Conservation (phyloP, 2,329 filamentous ascomycete species). For the Scleromitrula shiraiana region DNA sequence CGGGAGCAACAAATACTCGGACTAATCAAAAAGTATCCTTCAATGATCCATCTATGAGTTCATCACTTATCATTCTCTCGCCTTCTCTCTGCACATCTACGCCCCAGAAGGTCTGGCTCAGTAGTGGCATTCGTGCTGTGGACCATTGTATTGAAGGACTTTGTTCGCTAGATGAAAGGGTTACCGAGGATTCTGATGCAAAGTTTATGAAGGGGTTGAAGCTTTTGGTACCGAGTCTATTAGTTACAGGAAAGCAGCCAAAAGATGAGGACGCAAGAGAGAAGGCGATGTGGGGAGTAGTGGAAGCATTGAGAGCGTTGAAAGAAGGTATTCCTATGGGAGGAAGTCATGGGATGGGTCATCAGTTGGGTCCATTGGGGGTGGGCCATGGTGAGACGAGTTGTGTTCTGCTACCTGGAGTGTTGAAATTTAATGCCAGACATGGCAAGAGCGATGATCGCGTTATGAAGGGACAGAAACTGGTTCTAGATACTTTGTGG, state of each 20-base stretch:
- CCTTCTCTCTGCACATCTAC: constrained; percentile 43
- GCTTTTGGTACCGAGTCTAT: constrained; percentile 21
- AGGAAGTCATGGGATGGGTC: constrained; percentile 35
- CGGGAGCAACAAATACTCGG: constrained; percentile 33
- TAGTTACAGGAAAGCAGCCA: constrained; percentile 19
- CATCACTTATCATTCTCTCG: constrained; percentile 48
- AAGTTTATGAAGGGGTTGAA: constrained; percentile 16
- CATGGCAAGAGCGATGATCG: constrained; percentile 14
- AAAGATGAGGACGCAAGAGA: constrained; percentile 14
- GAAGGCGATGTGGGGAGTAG: constrained; percentile 35
- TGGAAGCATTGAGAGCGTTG: constrained; percentile 42
- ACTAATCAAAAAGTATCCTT: constrained; percentile 21
- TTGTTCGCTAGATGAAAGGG: constrained; percentile 32
- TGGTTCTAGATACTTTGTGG: constrained; percentile 21
- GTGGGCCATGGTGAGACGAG: constrained; percentile 54
- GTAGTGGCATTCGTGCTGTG: constrained; percentile 47
- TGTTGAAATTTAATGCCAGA: constrained; percentile 45
- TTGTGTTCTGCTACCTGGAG: constrained; percentile 46
- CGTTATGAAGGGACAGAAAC: constrained; percentile 14
- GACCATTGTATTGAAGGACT: constrained; percentile 52
- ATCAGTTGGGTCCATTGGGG: constrained; percentile 36
- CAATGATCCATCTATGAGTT: constrained; percentile 33
- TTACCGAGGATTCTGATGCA: constrained; percentile 13
- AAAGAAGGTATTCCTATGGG: constrained; percentile 34
- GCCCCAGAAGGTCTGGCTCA: constrained; percentile 46